Evolutionary conservation across 2,329 filamentous ascomycete genomes (phyloP), one percentile per base, ranked within the genome.

Genomic region (Exophiala dermatitidis): DNA sequence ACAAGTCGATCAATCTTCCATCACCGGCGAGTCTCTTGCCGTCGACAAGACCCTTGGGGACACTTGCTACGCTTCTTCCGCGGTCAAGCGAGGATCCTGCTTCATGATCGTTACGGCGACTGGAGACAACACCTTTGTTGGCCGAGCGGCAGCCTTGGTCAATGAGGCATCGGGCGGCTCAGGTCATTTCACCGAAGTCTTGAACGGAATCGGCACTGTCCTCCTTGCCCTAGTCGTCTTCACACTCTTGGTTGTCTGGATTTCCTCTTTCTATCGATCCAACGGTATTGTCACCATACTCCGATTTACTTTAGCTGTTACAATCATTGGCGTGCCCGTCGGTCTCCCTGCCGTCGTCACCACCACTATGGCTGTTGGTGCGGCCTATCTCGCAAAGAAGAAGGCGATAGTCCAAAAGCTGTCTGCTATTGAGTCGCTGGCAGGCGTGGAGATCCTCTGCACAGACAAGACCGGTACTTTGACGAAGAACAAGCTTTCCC

Each of bases 381-480:
- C 89, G 61, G 86, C 88, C 60, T 93, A 93, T 72, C 82, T 95
- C 55, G 89, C 89, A 66, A 90, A 90, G 79, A 90, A 91, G 79
- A 83, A 90, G 76, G 90, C 89, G 50, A 94, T 95, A 62, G 89
- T 95, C 62, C 89, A 94, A 77, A 94, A 91, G 77, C 83, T 95
- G 49, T 89, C 85, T 33, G 89, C 89, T 61, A 95, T 95, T 59
- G 89, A 95, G 77, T 94, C 89, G 29, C 80, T 95, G 60, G 89
- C 89, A 68, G 89, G 89, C 77, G 90, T 94, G 59, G 86, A 95
- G 74, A 93, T 95, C 71, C 85, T 95, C 53, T 94, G 89, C 79
- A 91, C 89, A 49, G 89, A 94, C 80, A 94, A 94, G 81, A 94
- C 89, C 31, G 89, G 89, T 75, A 95, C 89, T 54, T 74, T 95